Percentiles rank a stretch among this genome's conserved stretches.
phyloP scores from a whole-genome alignment of 129 eudicot species.

The Deinandra increscens region DNA sequence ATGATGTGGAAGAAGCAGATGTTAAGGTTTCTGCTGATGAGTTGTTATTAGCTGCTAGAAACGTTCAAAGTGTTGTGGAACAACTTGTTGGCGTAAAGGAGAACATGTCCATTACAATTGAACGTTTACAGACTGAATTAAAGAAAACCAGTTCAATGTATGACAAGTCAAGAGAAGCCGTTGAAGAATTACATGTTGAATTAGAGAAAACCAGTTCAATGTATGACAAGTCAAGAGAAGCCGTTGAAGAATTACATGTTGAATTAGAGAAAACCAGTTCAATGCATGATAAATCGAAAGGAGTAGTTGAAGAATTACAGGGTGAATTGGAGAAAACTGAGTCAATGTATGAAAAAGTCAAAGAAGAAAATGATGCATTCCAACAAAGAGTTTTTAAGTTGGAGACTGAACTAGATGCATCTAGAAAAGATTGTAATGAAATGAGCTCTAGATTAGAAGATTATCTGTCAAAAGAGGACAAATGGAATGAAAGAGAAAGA shows the following conservation, averaged over 20 bases:
- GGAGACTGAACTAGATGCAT: conserved; percentile 57
- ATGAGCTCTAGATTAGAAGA: conserved; percentile 44
- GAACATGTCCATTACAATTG: conserved; percentile 35
- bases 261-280: conserved; percentile 49
- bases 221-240: conserved; percentile 48
- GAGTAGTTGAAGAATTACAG: conserved; percentile 49
- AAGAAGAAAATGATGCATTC: conserved; percentile 53
- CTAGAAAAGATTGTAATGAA: conserved; percentile 42
- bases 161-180: conserved; percentile 38
- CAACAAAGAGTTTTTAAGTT: conserved; percentile 40
- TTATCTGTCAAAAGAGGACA: conserved; percentile 47
- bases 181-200: too few species aligned
- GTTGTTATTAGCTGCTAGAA: conserved; percentile 50
- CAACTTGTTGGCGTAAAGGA: conserved; percentile 36
- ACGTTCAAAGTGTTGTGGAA: conserved; percentile 35
- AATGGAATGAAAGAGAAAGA: conserved; percentile 48
- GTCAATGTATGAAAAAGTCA: conserved; percentile 32
- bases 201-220: too few species aligned
- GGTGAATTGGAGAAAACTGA: conserved; percentile 45
- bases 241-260: conserved; percentile 43
- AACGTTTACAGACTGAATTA: conserved; percentile 41
- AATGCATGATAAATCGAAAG: conserved; percentile 37
- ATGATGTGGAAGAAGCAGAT: conserved; percentile 15
- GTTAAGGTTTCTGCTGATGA: conserved; percentile 41
- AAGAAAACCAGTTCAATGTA: conserved; percentile 37